These are phyloP conservation scores for Fonsecaea multimorphosa DNA, from an alignment of 2,329 filamentous ascomycete genomes.

Conservation along the genomic window DNA sequence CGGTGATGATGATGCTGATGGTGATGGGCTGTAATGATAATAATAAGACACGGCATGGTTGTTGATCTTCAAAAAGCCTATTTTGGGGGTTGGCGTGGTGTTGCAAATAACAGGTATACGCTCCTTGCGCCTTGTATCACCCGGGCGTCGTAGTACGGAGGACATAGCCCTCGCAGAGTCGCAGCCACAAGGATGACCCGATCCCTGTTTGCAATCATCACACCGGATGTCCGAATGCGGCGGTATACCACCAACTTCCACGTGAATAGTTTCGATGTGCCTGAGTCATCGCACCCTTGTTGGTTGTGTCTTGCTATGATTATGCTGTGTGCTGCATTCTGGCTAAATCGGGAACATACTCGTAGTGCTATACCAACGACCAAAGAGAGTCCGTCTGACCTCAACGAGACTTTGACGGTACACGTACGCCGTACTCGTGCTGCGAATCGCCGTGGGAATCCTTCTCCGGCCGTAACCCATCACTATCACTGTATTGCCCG, in stretches of 20 bases:
- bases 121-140: neutral
- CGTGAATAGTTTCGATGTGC: neutral
- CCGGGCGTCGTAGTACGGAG: neutral
- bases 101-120: neutral
- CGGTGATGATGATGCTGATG: neutral
- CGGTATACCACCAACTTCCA: neutral
- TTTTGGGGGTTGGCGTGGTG: conserved; percentile 1
- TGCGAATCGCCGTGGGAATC: neutral
- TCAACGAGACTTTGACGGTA: neutral
- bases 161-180: neutral
- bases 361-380: neutral
- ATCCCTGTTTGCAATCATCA: neutral
- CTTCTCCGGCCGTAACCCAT: conserved; percentile 3
- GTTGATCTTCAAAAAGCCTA: neutral
- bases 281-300: conserved; percentile 12
- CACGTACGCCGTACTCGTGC: neutral
- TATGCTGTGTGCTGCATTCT: neutral
- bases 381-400: neutral
- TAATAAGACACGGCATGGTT: neutral
- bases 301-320: neutral
- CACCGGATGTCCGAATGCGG: conserved; percentile 8
- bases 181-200: conserved; percentile 14
- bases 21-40: conserved; percentile 4
- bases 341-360: conserved; percentile 8
- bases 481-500: conserved; percentile 10